Conservation (phyloP, 345 rosid genomes). For the Cardiospermum halicacabum region DNA sequence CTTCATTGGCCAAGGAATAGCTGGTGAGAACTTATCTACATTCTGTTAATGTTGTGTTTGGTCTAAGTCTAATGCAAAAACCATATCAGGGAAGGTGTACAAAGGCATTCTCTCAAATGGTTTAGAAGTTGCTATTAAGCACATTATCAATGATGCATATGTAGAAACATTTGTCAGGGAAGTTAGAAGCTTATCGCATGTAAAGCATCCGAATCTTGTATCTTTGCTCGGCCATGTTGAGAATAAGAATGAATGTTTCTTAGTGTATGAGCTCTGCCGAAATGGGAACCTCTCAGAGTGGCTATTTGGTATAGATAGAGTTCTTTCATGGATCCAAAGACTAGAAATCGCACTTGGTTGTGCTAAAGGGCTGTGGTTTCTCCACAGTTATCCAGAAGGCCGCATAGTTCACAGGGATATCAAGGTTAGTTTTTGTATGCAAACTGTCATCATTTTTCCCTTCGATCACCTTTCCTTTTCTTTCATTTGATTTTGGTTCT, state of each 20-base stretch:
- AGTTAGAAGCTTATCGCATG: slow-evolving; percentile 50
- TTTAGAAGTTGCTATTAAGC: slow-evolving; percentile 47
- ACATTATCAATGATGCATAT: slow-evolving; percentile 44
- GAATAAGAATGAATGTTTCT: slow-evolving; percentile 46
- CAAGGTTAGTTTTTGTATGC: slow-evolving; percentile 25
- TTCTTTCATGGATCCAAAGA: slow-evolving; percentile 49
- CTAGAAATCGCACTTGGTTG: slow-evolving; percentile 43
- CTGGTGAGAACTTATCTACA: slow-evolving; percentile 35
- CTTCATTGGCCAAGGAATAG: slow-evolving; percentile 60
- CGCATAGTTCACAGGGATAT: slow-evolving; percentile 51
- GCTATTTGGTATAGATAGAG: slow-evolving; percentile 45
- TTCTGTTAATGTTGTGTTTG: background rate
- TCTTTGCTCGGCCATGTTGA: slow-evolving; percentile 48
- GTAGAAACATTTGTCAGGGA: slow-evolving; percentile 52
- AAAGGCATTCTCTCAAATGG: slow-evolving; percentile 46
- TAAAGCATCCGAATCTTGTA: slow-evolving; percentile 57
- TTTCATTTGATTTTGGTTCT: slow-evolving; percentile 2
- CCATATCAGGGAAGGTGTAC: slow-evolving; percentile 49
- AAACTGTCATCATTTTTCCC: background rate
- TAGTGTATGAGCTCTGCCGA: slow-evolving; percentile 52
- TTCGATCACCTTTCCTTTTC: background rate
- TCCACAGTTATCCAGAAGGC: slow-evolving; percentile 52
- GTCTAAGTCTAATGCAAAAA: slow-evolving; percentile 1
- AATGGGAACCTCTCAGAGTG: slow-evolving; percentile 57
- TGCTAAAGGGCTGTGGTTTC: slow-evolving; percentile 50